Conservation (phyloP, 2,329 filamentous ascomycete species). For the Capronia coronata region DNA sequence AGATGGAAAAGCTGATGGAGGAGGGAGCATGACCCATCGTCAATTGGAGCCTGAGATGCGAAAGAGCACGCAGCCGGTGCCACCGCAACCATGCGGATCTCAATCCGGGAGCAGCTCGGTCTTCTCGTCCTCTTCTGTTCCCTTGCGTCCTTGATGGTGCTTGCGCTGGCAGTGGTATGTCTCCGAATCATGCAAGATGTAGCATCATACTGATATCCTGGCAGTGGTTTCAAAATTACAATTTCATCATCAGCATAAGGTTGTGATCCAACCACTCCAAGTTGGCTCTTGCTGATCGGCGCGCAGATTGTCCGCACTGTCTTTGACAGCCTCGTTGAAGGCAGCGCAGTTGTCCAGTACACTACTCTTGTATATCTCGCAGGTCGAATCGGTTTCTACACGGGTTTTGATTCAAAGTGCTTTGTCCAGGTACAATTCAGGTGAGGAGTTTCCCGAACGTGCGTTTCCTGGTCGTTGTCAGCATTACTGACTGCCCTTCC, state of each 20-base stretch:
- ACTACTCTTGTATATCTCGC: slow-evolving; percentile 70
- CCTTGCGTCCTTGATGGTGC: slow-evolving; percentile 66
- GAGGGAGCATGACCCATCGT: slow-evolving; percentile 4
- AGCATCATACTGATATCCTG: slow-evolving; percentile 37
- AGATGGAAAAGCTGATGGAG: slow-evolving; percentile 5
- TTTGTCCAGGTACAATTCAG: slow-evolving; percentile 45
- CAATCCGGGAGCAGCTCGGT: slow-evolving; percentile 80
- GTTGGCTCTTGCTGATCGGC: not conserved
- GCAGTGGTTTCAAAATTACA: slow-evolving; percentile 55
- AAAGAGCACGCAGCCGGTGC: slow-evolving; percentile 4
- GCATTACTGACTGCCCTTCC: not conserved
- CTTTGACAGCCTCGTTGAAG: slow-evolving; percentile 78
- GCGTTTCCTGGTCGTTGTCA: not conserved
- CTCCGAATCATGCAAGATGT: slow-evolving; percentile 45
- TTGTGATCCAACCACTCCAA: not conserved
- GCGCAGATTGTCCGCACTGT: slow-evolving; percentile 53
- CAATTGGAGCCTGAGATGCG: slow-evolving; percentile 15
- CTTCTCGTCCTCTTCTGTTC: slow-evolving; percentile 70
- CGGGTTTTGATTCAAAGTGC: slow-evolving; percentile 50
- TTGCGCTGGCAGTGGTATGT: slow-evolving; percentile 64
- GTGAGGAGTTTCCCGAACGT: slow-evolving; percentile 9
- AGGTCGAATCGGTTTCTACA: slow-evolving; percentile 64
- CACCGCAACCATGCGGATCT: slow-evolving; percentile 61
- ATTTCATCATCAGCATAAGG: slow-evolving; percentile 51
- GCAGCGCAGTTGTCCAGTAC: slow-evolving; percentile 73